phyloP scores from a whole-genome alignment of 345 rosid genomes.

The thale cress (Arabidopsis thaliana) region DNA sequence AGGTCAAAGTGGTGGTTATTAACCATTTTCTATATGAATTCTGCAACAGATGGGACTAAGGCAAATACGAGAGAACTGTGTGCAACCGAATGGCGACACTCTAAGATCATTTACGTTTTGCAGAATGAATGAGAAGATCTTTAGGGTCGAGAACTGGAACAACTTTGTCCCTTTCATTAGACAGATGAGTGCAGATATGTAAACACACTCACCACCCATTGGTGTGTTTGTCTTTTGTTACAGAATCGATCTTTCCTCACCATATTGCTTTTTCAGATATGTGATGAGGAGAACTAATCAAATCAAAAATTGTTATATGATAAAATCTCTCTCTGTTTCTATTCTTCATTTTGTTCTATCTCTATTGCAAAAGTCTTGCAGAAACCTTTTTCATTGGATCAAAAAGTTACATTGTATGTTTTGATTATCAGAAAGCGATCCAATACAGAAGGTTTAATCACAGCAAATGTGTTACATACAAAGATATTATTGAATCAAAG shows the following conservation, averaged over 20 bases:
- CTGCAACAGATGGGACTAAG: constrained; percentile 58
- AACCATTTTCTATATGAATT: constrained; percentile 8
- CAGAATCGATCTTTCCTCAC: constrained; percentile 49
- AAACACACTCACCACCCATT: constrained; percentile 40
- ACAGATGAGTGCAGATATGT: constrained; percentile 62
- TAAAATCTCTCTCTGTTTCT: background rate
- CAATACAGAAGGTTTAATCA: constrained; percentile 20
- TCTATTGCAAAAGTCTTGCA: background rate
- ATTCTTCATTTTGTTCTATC: background rate
- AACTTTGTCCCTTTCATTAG: constrained; percentile 71
- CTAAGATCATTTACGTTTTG: constrained; percentile 73
- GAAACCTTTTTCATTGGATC: constrained; percentile 14
- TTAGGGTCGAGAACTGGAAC: constrained; percentile 69
- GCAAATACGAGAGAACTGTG: constrained; percentile 62
- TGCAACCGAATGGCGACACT: constrained; percentile 59
- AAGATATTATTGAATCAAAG: constrained; percentile 50
- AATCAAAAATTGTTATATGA: constrained; percentile 38
- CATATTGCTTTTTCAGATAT: constrained; percentile 48
- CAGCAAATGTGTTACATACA: constrained; percentile 35
- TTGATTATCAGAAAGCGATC: constrained; percentile 30
- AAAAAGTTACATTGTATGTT: constrained; percentile 34
- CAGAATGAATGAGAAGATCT: constrained; percentile 65
- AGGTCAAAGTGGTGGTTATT: constrained; percentile 9
- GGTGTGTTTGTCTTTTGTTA: constrained; percentile 36
- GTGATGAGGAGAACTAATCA: constrained; percentile 46